Evolutionary conservation across 2,329 filamentous ascomycete genomes (phyloP).

Genomic region (Ceratocystis cacaofunesta): DNA sequence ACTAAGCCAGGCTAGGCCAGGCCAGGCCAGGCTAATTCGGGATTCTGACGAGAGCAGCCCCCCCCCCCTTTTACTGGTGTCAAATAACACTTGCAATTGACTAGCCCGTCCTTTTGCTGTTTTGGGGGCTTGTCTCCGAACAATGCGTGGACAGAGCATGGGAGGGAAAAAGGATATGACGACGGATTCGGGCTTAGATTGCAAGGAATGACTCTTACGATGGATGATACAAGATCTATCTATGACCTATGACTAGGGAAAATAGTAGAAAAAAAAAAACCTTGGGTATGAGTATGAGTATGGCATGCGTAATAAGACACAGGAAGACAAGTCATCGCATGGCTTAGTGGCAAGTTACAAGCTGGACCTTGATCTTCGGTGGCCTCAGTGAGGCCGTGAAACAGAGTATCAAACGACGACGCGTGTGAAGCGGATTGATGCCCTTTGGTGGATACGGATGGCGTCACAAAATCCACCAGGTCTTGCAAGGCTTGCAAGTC

Average conservation of each 20-base stretch:
- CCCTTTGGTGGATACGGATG: not conserved
- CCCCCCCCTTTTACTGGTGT: not conserved
- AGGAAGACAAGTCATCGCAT: too few relatives aligned
- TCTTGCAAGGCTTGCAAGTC: not conserved
- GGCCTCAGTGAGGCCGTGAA: conserved; percentile 1
- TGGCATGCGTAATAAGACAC: too few relatives aligned
- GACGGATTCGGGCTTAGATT: conserved; percentile 2
- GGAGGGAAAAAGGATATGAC: not conserved
- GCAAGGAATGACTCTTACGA: conserved; percentile 3
- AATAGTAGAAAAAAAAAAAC: not conserved
- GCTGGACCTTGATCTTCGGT: not conserved
- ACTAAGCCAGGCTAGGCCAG: not conserved
- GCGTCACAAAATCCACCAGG: not conserved
- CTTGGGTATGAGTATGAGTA: not conserved
- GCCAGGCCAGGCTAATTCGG: not conserved
- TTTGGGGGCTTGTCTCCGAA: not conserved
- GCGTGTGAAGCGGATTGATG: not conserved
- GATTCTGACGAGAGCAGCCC: not conserved
- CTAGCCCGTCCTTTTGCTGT: not conserved
- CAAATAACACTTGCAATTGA: not conserved
- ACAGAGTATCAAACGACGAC: not conserved
- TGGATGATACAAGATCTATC: not conserved
- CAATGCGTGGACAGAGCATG: not conserved
- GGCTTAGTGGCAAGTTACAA: not conserved
- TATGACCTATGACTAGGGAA: not conserved